phyloP scores from a whole-genome alignment of 768 basidiomycete species.

The Pholiota conissans region DNA sequence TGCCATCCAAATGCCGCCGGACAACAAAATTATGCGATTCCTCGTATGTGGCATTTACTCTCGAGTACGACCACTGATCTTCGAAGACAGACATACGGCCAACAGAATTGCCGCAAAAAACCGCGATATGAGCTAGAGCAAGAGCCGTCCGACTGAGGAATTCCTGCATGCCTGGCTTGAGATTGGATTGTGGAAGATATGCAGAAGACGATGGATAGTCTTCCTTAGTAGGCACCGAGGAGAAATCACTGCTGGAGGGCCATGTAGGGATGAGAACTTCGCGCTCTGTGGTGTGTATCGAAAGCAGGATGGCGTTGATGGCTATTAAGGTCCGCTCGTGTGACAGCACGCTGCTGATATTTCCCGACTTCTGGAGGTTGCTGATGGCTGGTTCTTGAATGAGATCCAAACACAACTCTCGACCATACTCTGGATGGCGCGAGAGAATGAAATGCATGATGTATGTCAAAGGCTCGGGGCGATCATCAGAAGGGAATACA shows the following conservation, averaged over 20 bases:
- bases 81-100: constrained; percentile 84
- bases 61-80: constrained; percentile 73
- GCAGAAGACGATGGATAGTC: constrained; percentile 76
- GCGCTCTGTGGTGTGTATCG: constrained; percentile 69
- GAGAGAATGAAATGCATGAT: constrained; percentile 82
- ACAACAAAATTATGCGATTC: constrained; percentile 69
- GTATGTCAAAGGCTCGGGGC: constrained; percentile 73
- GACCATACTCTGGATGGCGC: constrained; percentile 83
- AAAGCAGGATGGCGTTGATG: constrained; percentile 74
- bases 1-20: constrained; percentile 64
- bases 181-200: constrained; percentile 51
- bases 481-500: constrained; percentile 70
- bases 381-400: constrained; percentile 66
- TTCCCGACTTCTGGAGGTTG: constrained; percentile 39
- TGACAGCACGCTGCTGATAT: constrained; percentile 45
- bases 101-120: constrained; percentile 59
- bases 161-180: constrained; percentile 69
- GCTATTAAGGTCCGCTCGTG: constrained; percentile 77
- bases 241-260: constrained; percentile 78
- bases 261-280: constrained; percentile 72
- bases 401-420: constrained; percentile 78
- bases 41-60: constrained; percentile 60
- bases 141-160: constrained; percentile 68
- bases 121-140: constrained; percentile 56
- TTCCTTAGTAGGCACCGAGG: constrained; percentile 45